Base-by-base conservation (phyloP, 1,139 yeast genomes). In the Scheffersomyces cryptocercus region DNA sequence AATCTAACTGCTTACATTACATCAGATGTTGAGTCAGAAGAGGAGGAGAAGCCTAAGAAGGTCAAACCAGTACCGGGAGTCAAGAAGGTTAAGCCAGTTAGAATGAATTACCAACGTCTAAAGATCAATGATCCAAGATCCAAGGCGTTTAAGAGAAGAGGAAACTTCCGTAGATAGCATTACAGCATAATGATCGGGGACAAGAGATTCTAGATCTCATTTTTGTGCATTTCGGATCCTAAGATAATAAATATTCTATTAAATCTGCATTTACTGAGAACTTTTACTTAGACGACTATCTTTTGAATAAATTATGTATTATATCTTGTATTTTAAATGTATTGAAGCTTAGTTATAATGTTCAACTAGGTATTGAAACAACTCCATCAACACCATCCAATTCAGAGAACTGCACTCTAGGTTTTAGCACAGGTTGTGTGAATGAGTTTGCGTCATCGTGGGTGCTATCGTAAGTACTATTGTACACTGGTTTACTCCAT, bases 401-500 rank as follows among this genome's bases (percentile, higher is more conserved):
- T 31, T 31, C 14, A 15, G 35, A 14, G 35, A 31, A 31, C 20
- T 31, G 35, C 3, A 31, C 35, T 31, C 35, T 31, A 6, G 35
- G 24, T 8, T 13, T 31, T 20, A 31, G 10, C 20, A 14, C 24
- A 5, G n/a, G 20, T 10, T 5, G 15, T 14, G 15, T 11, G 8
- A 14, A n/a, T n/a, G 35, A 13, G 20, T 14, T 31, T 11, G n/a
- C n/a, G 10, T 14, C n/a, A n/a, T 14, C 15, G 7, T 6, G 7
- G 2, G 8, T 20, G 8, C 26, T 6, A 4, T 31, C 35, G 12
- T 4, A 9, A 12, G 35, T 31, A n/a, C 35, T 31, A 11, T 55
- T 40, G 51, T 80, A 81, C 0, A 67, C 63, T 0, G 85, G 85
- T 45, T 66, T 73, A 38, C 66, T 69, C 81, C 87, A 83, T 53